Evolutionary conservation across 2,329 filamentous ascomycete genomes (phyloP), one percentile per base, ranked within the genome.

Genomic region (Pyrenophora teres): DNA sequence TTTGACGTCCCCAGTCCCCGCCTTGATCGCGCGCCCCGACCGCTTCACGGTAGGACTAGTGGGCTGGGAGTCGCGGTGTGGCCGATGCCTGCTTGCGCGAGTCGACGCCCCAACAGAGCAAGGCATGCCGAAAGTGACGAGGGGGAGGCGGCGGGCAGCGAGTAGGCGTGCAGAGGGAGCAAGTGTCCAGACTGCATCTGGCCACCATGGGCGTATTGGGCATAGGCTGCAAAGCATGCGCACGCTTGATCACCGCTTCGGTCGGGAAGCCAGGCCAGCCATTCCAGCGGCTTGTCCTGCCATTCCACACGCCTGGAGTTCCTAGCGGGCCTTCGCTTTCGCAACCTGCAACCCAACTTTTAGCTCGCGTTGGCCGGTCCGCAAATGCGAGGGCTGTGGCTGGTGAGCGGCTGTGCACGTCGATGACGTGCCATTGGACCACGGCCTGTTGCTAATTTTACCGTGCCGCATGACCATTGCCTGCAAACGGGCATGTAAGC

Each of bases 1-100:
- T 57, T 58, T 15, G 15, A 15, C 15, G 15, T 15, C 15, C 15
- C 56, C 62, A 59, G 55, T 61, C 63, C 67, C 70, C 67, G 68
- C 69, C 67, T 66, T 54, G 59, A 70, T 74, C 70, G 71, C 71
- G 69, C 69, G 69, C 71, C 52, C 71, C 71, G 71, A 66, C 61
- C 59, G 59, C 62, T 56, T 54, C 54, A 56, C 60, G 62, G 67
- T 69, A 61, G 67, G 64, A 67, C 63, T 56, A 59, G 57, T 44
- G 40, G 50, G 52, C 51, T 55, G 56, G 32, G 64, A 64, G 62
- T 65, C 64, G 70, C 70, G 71, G 69, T 73, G 71, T 70, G 63
- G 48, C 63, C 60, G 62, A 65, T 58, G 64, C 59, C 64, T 57
- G 57, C 50, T 50, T 54, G 59, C 59, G 57, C 57, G 54, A 56